A percentile compares a stretch with the other conserved stretches of the same genome.
Conservation (phyloP, 2,329 filamentous ascomycete species). For the Aureobasidium sp. region DNA sequence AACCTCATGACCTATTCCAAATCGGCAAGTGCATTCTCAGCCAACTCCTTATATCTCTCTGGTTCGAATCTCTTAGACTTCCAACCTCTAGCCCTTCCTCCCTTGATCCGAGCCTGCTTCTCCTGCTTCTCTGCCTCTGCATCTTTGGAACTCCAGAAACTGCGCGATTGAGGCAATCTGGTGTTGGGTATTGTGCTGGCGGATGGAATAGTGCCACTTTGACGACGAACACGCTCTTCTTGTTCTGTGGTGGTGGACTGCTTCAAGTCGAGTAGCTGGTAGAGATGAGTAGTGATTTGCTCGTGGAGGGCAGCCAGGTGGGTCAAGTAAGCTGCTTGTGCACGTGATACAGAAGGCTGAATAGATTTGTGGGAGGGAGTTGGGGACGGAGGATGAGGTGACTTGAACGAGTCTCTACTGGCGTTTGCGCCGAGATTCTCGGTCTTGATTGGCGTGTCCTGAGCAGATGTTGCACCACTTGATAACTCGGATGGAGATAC, state of each 20-base stretch:
- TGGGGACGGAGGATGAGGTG: not conserved
- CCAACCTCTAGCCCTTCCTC: constrained; percentile 26
- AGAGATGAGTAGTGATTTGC: constrained; percentile 31
- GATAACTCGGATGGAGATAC: not conserved
- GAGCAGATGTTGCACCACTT: not conserved
- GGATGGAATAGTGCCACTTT: not conserved
- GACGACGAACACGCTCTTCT: constrained; percentile 14
- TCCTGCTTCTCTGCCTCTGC: constrained; percentile 22
- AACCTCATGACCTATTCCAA: constrained; percentile 12
- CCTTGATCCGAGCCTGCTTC: constrained; percentile 24
- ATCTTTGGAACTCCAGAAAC: constrained; percentile 20
- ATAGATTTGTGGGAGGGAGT: not conserved
- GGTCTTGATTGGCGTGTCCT: not conserved
- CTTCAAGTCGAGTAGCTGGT: constrained; percentile 25
- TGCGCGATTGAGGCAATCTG: constrained; percentile 17
- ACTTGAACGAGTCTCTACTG: not conserved
- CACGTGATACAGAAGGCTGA: constrained; percentile 15
- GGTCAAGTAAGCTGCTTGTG: not conserved
- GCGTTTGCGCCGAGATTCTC: not conserved
- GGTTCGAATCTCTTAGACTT: constrained; percentile 24
- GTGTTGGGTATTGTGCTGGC: not conserved
- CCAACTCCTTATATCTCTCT: constrained; percentile 23
- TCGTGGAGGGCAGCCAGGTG: constrained; percentile 25
- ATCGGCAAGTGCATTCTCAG: constrained; percentile 26
- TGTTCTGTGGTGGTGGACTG: constrained; percentile 17